phyloP scores from a whole-genome alignment of 176 grass and related monocot species.

The Oryza australiensis region DNA sequence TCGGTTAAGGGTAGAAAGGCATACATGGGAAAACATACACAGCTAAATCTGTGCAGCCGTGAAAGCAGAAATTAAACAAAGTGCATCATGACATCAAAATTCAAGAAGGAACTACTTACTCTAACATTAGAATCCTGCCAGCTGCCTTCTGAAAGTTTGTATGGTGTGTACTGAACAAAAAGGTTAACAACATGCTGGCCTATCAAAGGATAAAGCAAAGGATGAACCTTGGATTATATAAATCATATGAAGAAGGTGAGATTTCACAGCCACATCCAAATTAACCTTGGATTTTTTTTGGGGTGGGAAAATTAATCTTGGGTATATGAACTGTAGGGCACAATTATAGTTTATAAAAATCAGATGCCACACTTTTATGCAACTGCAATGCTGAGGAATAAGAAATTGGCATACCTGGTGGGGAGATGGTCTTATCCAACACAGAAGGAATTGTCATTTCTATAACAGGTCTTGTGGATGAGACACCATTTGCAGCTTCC shows the following conservation, averaged over 20 bases:
- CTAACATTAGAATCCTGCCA: slow-evolving; percentile 86
- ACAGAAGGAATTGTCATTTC: slow-evolving; percentile 99
- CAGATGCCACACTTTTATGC: not conserved
- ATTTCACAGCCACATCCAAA: slow-evolving; percentile 9
- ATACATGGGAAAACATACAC: slow-evolving; percentile 1
- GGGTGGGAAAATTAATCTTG: not conserved
- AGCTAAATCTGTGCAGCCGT: not conserved
- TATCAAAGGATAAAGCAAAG: slow-evolving; percentile 39
- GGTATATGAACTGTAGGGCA: slow-evolving; percentile 4
- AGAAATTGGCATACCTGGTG: slow-evolving; percentile 59
- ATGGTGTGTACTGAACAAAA: slow-evolving; percentile 95
- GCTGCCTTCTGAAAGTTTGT: slow-evolving; percentile 75
- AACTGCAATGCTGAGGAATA: not conserved
- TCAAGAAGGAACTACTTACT: slow-evolving; percentile 62
- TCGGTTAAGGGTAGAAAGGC: not conserved
- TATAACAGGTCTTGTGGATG: slow-evolving; percentile 93
- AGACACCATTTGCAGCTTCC: slow-evolving; percentile 72
- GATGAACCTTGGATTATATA: not conserved
- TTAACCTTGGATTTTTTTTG: not conserved
- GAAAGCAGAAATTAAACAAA: not conserved
- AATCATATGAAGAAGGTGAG: slow-evolving; percentile 3
- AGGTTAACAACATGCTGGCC: slow-evolving; percentile 97
- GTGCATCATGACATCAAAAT: slow-evolving; percentile 4
- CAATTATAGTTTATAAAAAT: slow-evolving; percentile 17
- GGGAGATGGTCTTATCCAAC: slow-evolving; percentile 93